phyloP scores from a whole-genome alignment of 2,329 filamentous ascomycete genomes.

The Penicillium sp. region DNA sequence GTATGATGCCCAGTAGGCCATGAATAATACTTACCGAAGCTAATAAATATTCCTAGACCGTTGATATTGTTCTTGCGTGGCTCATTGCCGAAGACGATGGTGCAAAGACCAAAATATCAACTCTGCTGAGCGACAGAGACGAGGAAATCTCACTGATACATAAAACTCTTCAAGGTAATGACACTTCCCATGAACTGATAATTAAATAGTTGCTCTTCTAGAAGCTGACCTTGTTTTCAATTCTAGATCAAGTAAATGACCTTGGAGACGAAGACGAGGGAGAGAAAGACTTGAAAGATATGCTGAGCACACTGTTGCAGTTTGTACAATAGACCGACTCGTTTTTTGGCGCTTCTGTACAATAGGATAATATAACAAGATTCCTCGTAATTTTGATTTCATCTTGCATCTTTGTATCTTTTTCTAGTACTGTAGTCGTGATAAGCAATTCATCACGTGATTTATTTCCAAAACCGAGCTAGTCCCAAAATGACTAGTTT shows the following conservation, averaged over 20 bases:
- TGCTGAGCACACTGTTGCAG: slow-evolving; percentile 58
- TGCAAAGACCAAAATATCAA: slow-evolving; percentile 61
- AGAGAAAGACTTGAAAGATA: slow-evolving; percentile 55
- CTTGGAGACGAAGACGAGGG: slow-evolving; percentile 55
- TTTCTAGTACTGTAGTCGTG: not conserved
- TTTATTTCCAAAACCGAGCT: not conserved
- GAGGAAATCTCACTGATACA: slow-evolving; percentile 62
- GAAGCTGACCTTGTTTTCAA: not conserved
- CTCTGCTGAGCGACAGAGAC: slow-evolving; percentile 63
- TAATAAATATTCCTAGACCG: slow-evolving; percentile 42
- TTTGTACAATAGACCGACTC: slow-evolving; percentile 26
- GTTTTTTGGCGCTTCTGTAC: not conserved
- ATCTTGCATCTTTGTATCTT: not conserved
- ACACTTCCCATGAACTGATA: not conserved
- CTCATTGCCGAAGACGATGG: slow-evolving; percentile 83
- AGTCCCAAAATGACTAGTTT: not conserved
- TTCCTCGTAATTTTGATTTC: not conserved
- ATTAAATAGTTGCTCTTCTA: slow-evolving; percentile 14
- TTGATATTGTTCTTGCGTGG: slow-evolving; percentile 87
- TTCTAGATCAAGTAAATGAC: slow-evolving; percentile 57
- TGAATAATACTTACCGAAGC: not conserved
- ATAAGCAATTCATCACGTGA: slow-evolving; percentile 3
- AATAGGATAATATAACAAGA: not conserved
- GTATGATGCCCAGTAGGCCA: slow-evolving; percentile 22
- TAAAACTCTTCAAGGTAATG: slow-evolving; percentile 60